Conservation (phyloP, 805 yeast genomes). For the Zygoascus tannicola region DNA sequence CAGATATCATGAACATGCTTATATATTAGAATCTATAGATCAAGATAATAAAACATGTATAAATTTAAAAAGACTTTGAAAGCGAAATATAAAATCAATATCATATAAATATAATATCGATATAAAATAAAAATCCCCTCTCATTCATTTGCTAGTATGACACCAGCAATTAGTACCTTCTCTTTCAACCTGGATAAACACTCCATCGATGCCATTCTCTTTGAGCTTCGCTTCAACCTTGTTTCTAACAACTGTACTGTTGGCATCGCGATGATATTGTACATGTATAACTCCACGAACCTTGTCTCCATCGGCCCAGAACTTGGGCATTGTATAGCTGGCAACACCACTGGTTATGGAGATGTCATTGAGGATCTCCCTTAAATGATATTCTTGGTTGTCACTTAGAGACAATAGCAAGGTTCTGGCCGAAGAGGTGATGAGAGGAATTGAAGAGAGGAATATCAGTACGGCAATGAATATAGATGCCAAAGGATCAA, state of each 20-base stretch:
- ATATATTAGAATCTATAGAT: too few species aligned
- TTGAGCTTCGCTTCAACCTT: slow-evolving; percentile 50
- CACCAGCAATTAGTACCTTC: slow-evolving; percentile 66
- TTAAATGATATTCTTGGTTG: slow-evolving; percentile 51
- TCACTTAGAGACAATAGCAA: slow-evolving; percentile 54
- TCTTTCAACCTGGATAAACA: slow-evolving; percentile 60
- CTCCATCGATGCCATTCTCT: slow-evolving; percentile 40
- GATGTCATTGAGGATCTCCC: slow-evolving; percentile 59
- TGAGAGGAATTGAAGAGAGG: slow-evolving; percentile 71
- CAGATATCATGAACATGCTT: too few species aligned
- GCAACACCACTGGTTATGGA: slow-evolving; percentile 67
- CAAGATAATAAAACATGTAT: too few species aligned
- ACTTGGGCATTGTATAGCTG: slow-evolving; percentile 80
- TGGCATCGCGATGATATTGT: slow-evolving; percentile 59
- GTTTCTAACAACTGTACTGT: slow-evolving; percentile 47
- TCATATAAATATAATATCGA: too few species aligned
- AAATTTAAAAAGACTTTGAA: too few species aligned
- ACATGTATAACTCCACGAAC: slow-evolving; percentile 77
- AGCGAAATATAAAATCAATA: too few species aligned
- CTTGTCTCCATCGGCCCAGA: slow-evolving; percentile 60
- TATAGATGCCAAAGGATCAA: slow-evolving; percentile 89
- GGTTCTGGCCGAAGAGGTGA: slow-evolving; percentile 69
- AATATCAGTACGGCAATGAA: slow-evolving; percentile 76
- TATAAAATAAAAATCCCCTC: too few species aligned
- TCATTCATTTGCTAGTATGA: not conserved